Percentiles rank a stretch among this genome's conserved stretches.
Evolutionary conservation across 495 filamentous ascomycete species (phyloP).

Genomic region (Penicillium ucsense): DNA sequence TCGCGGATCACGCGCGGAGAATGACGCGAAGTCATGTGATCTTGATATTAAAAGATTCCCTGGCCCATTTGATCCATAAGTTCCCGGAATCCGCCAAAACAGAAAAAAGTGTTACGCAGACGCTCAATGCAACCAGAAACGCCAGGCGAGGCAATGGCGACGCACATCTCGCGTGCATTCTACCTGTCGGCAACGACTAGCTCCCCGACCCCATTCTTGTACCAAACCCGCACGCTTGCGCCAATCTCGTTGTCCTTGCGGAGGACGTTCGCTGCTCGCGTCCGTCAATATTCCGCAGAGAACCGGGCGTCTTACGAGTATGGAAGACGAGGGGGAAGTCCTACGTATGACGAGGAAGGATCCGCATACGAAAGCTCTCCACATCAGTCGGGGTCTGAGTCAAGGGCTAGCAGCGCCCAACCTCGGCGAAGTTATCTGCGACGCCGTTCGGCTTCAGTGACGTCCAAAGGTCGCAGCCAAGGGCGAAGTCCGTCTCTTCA

Average conservation of each 20-base stretch:
- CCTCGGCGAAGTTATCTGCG: constrained; percentile 20
- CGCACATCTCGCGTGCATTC: constrained; percentile 12
- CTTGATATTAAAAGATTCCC: neutral
- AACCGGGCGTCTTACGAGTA: neutral
- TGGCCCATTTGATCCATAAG: neutral
- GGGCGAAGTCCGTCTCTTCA: neutral
- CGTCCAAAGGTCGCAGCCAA: neutral
- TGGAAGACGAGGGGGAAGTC: neutral
- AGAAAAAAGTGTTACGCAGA: neutral
- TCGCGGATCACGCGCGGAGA: constrained; percentile 6
- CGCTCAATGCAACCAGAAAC: neutral
- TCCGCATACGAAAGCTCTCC: neutral
- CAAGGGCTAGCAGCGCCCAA: neutral
- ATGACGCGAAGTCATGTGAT: constrained; percentile 18
- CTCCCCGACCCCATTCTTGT: constrained; percentile 52
- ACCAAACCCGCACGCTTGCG: constrained; percentile 56
- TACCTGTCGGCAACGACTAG: constrained; percentile 14
- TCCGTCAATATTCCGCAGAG: constrained; percentile 6
- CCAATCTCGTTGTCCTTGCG: constrained; percentile 5
- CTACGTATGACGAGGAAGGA: neutral
- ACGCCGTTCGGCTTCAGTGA: constrained; percentile 11
- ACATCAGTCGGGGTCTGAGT: neutral
- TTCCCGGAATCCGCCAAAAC: too few species aligned
- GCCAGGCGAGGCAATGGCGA: constrained; percentile 9
- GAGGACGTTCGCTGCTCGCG: constrained; percentile 6